phyloP scores from a whole-genome alignment of 495 filamentous ascomycete genomes.

The Hypoxylon subgilvum region DNA sequence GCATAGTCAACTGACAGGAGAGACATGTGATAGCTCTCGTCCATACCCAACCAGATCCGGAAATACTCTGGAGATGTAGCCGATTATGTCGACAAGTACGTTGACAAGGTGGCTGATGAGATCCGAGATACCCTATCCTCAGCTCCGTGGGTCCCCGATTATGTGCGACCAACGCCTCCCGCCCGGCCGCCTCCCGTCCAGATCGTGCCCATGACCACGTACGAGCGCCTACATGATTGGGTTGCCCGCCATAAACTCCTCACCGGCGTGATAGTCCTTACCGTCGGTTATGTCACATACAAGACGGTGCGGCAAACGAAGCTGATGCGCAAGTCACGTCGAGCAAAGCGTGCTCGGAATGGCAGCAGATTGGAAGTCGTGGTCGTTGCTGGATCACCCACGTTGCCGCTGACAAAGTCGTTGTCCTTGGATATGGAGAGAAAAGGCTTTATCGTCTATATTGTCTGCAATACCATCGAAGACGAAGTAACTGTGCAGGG shows the following conservation, averaged over 20 bases:
- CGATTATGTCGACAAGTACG: constrained; percentile 75
- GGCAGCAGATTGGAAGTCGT: constrained; percentile 91
- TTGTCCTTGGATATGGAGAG: constrained; percentile 85
- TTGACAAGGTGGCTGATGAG: constrained; percentile 69
- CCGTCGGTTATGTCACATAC: constrained; percentile 71
- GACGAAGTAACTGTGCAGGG: constrained; percentile 81
- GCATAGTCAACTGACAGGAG: constrained; percentile 16
- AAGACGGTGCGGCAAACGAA: constrained; percentile 68
- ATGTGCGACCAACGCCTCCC: constrained; percentile 64
- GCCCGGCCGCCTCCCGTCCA: constrained; percentile 51
- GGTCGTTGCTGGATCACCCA: constrained; percentile 81
- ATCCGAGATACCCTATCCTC: constrained; percentile 68
- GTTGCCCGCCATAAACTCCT: constrained; percentile 70
- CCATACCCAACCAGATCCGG: constrained; percentile 72
- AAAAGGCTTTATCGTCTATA: constrained; percentile 90
- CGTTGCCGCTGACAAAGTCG: constrained; percentile 78
- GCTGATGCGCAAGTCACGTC: constrained; percentile 66
- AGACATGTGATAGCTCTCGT: constrained; percentile 64
- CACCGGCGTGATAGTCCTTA: constrained; percentile 69
- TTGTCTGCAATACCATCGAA: constrained; percentile 77
- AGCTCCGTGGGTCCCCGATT: constrained; percentile 72
- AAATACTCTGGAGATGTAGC: constrained; percentile 69
- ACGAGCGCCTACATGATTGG: constrained; percentile 62
- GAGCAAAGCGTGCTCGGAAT: constrained; percentile 76
- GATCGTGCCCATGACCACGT: constrained; percentile 43